Percentiles rank a stretch among this genome's conserved stretches.
Evolutionary conservation across 73 alveolate genomes (phyloP).

Genomic region (Paramecium tetraurelia): DNA sequence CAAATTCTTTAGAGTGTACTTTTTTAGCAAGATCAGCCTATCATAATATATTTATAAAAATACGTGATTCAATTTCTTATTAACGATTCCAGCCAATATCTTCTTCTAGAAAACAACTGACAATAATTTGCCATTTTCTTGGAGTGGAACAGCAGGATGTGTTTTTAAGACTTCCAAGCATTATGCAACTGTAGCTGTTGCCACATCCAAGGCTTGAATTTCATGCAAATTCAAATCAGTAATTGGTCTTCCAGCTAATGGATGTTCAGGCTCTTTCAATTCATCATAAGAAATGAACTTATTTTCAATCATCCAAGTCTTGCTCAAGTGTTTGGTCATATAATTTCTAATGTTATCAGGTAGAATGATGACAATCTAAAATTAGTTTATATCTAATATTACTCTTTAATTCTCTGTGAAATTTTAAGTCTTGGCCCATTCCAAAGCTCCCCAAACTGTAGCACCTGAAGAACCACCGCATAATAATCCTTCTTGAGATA

Average conservation of each 20-base stretch:
- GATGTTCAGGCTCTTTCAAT: constrained; percentile 43
- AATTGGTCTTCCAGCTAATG: constrained; percentile 21
- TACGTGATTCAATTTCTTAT: constrained; percentile 13
- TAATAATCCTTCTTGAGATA: constrained; percentile 81
- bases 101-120: constrained; percentile 21
- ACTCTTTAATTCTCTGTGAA: constrained; percentile 78
- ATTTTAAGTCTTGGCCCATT: constrained; percentile 62
- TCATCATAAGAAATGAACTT: constrained; percentile 66
- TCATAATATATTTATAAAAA: too few relatives aligned
- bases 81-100: background rate
- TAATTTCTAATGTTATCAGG: constrained; percentile 85
- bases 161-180: background rate
- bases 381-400: background rate
- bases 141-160: constrained; percentile 1
- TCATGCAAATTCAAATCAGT: background rate
- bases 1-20: constrained; percentile 38
- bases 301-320: constrained; percentile 90
- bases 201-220: background rate
- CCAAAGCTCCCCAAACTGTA: constrained; percentile 80
- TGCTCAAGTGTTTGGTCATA: constrained; percentile 79
- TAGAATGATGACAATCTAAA: constrained; percentile 68
- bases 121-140: background rate
- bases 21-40: constrained; percentile 38
- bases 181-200: constrained; percentile 10
- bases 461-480: constrained; percentile 87